phyloP scores from a whole-genome alignment of 169 alveolate species.

The Cryptosporidium muris region DNA sequence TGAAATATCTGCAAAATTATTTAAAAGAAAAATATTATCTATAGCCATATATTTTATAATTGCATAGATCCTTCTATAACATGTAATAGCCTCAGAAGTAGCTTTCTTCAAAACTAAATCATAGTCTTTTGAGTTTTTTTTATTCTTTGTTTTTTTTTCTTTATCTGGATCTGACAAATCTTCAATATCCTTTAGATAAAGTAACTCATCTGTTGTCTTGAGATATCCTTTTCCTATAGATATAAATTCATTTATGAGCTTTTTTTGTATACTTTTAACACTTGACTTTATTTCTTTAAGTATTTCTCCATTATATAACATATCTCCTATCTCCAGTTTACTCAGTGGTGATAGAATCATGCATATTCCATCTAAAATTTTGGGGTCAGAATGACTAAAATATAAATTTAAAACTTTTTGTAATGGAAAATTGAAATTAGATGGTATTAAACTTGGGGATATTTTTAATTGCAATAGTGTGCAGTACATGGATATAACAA shows the following conservation, averaged over 20 bases:
- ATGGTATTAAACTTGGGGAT: neutral
- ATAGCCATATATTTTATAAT: conserved; percentile 34
- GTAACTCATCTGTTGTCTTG: conserved; percentile 24
- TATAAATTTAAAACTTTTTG: conserved; percentile 1
- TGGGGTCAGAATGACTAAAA: conserved; percentile 52
- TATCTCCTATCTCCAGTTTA: conserved; percentile 6
- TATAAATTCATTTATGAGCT: conserved; percentile 18
- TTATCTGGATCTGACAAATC: neutral
- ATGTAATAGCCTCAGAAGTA: conserved; percentile 9
- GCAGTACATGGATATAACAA: conserved; percentile 25
- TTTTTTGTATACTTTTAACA: neutral
- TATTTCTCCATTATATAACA: conserved; percentile 2
- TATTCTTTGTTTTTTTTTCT: conserved; percentile 19
- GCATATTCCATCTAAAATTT: conserved; percentile 62
- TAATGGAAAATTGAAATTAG: conserved; percentile 19
- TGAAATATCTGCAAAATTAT: neutral
- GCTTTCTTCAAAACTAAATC: neutral
- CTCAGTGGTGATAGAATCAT: conserved; percentile 46
- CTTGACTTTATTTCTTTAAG: conserved; percentile 9
- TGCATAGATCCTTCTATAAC: conserved; percentile 36
- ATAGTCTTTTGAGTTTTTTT: neutral
- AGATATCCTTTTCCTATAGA: conserved; percentile 35
- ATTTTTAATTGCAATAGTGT: conserved; percentile 2
- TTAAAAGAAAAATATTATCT: conserved; percentile 10
- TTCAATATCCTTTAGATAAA: conserved; percentile 12